Evolutionary conservation across 345 rosid species (phyloP), one percentile per base, ranked within the genome.

Genomic region (Fremontodendron californicum): DNA sequence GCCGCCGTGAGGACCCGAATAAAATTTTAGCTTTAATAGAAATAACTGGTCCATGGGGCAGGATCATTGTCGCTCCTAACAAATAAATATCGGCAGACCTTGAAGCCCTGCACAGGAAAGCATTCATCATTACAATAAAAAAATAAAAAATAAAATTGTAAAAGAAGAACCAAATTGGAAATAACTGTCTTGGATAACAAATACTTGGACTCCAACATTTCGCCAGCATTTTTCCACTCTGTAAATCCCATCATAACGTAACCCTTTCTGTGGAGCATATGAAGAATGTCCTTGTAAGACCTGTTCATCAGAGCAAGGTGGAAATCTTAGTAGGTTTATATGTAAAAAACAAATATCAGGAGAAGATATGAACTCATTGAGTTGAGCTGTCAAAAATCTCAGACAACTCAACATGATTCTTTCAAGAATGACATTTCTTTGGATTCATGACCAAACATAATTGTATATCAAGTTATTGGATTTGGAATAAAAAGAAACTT

Each of bases 191-290:
- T 10, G 51, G 33, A 6, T 8, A 12, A n/a, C n/a, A 68, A 74
- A 61, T 78, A 91, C 94, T 69, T 85, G 91, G 19, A 78, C 54
- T 64, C 92, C 91, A 78, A 74, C 87, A 80, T 84, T 87, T 18
- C 79, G 79, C 93, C 97, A 92, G 62, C 94, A 90, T 73, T 87
- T 87, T 76, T 90, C 94, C 9, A 92, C 80, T 76, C 94, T 83
- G 66, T 92, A 92, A 54, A 89, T 79, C 12, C 97, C 94, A 48
- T 92, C 94, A 76, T 90, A 92, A 37, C 94, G 83, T 16, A 90
- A 78, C 15, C 91, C 93, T 15, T 62, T 45, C 79, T 75, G 89
- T 2, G 92, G 93, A 27, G 94, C 92, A 85, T 88, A 90, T 2
- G 92, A 78, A 71, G 92, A 88, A 23, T 86, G 78, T 90, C 92